Percentiles rank a stretch among this genome's conserved stretches.
These are phyloP conservation scores for Hippophae tibetana DNA, from an alignment of 306 rosid species.

Conservation along the genomic window DNA sequence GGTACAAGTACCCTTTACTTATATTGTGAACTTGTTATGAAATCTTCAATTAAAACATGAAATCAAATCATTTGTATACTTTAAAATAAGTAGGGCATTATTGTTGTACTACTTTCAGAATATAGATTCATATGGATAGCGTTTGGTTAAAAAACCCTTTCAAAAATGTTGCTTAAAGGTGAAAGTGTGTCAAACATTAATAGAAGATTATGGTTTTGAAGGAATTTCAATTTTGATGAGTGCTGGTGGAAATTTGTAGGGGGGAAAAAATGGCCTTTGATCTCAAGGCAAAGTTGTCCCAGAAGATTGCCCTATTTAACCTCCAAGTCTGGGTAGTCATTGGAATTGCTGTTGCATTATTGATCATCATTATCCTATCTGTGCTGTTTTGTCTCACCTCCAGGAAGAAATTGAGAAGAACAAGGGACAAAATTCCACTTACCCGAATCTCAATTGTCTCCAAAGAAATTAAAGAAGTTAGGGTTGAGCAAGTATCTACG, in stretches of 20 bases:
- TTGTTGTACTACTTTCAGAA: no score
- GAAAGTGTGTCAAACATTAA: conserved; percentile 8
- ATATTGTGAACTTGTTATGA: no score
- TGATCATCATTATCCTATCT: conserved; percentile 57
- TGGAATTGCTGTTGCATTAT: conserved; percentile 69
- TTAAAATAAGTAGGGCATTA: no score
- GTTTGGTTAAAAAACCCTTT: neutral
- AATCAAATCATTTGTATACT: no score
- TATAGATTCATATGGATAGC: neutral
- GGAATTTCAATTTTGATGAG: neutral
- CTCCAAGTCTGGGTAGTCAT: conserved; percentile 81
- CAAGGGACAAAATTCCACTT: conserved; percentile 37
- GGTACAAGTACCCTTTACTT: no score
- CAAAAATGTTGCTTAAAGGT: conserved; percentile 9
- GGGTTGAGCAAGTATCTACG: conserved; percentile 67
- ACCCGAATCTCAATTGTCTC: conserved; percentile 78
- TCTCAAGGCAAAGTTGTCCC: conserved; percentile 58
- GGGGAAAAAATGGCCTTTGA: conserved; percentile 40
- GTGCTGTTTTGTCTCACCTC: conserved; percentile 61
- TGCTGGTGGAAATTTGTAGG: conserved; percentile 29
- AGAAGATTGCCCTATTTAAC: conserved; percentile 47
- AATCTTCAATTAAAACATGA: no score
- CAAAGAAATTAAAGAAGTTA: conserved; percentile 80
- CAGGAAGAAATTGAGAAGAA: conserved; percentile 58
- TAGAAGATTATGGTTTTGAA: conserved; percentile 1